Evolutionary conservation across 129 eudicot species (phyloP), one percentile per base, ranked within the genome.

Genomic region (Silybum marianum): DNA sequence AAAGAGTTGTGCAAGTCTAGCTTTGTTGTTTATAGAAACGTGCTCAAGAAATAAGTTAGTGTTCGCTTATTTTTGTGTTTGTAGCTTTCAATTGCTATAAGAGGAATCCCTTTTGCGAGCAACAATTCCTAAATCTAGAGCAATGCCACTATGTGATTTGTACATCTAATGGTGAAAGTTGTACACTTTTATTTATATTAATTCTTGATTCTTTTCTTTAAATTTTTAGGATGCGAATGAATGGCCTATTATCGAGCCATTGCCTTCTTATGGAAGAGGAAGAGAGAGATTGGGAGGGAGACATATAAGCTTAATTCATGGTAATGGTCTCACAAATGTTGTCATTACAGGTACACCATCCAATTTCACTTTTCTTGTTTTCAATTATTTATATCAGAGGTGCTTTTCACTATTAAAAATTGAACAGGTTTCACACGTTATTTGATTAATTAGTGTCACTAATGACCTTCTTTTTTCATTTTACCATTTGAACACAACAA

Each of bases 231-330:
- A 93, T 69, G 88, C 91, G n/a, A 80, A 92, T 62, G 98, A 93
- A 80, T 95, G 99, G 99, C 99, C 99, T 38, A 84, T 95, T 25
- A 93, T 93, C n/a, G 89, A 91, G 72, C 89, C 99, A 51, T 86
- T 95, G 84, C 99, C 98, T 85, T 95, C 99, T 7, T 95, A 95
- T 83, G 99, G 99, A 84, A 91, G 98, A 93, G 99, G 99, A 58
- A 91, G 99, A 85, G 99, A 95, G 62, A 88, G 99, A 73, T 76
- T 88, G 25, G 99, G 99, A 83, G 97, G 90, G 71, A 88, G 99
- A 85, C 99, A 95, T 83, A 89, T 91, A 44, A 95, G 99, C 86
- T 85, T 95, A 76, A 88, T 95, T 72, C 99, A 95, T 75, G 99
- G 99, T 34, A 82, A 91, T 79, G 87, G 86, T 70, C 89, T 95